Conservation (phyloP, 176 grass and related monocot genomes). For the Chloris gayana region DNA sequence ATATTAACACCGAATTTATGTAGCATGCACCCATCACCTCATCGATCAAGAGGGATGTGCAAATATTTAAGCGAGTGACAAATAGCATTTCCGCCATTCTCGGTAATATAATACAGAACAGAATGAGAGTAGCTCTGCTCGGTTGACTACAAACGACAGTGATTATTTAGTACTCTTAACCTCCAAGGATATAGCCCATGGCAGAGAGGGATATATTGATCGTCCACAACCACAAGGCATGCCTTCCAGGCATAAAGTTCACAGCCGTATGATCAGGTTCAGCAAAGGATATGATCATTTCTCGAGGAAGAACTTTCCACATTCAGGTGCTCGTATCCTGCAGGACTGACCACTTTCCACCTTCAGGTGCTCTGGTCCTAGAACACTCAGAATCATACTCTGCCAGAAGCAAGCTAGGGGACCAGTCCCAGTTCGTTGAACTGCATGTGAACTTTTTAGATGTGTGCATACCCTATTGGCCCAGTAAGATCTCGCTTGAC, state of each 20-base stretch:
- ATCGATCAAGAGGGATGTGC: too few species aligned
- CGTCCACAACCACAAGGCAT: not conserved
- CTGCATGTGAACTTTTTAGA: conserved; percentile 38
- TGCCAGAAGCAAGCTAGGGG: not conserved
- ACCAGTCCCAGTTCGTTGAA: conserved; percentile 16
- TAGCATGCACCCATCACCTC: too few species aligned
- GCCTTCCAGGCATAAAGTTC: not conserved
- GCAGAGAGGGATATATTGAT: too few species aligned
- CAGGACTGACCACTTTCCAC: conserved; percentile 8
- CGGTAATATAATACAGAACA: too few species aligned
- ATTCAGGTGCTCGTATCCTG: conserved; percentile 35
- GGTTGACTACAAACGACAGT: too few species aligned
- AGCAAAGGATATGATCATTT: not conserved
- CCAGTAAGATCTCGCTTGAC: not conserved
- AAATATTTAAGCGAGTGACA: too few species aligned
- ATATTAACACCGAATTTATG: too few species aligned
- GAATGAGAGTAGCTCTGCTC: too few species aligned
- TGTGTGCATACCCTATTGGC: conserved; percentile 15
- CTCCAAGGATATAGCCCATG: too few species aligned
- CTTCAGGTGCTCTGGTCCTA: not conserved
- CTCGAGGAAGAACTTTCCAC: conserved; percentile 27
- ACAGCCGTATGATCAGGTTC: not conserved
- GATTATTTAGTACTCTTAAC: too few species aligned
- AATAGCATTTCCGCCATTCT: too few species aligned
- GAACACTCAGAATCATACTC: not conserved